Evolutionary conservation across 352 stramenopile species (phyloP), one percentile per base, ranked within the genome.

Genomic region (Vaucheria bursata): DNA sequence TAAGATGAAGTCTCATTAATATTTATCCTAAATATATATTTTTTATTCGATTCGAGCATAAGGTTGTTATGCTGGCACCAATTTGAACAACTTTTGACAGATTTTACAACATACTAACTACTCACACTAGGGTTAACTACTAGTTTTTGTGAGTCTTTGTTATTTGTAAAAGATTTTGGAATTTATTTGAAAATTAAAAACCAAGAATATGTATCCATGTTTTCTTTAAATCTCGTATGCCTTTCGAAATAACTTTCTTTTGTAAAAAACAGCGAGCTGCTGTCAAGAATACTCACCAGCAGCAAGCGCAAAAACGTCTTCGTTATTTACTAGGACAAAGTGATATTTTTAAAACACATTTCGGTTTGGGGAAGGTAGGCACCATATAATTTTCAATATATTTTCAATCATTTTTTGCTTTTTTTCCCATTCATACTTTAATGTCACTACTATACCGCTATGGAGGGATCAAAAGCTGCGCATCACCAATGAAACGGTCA

Each of bases 311-410:
- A 77, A 79, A 84, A 64, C 79, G 89, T 45, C 87, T 98, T 38
- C 90, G 97, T 79, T 98, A 97, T 85, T 82, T 98, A 72, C 86
- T 98, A 0, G 93, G 92, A 1, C 94, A 98, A 85, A 97, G 91
- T 78, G 94, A 98, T 79, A 97, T 98, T 71, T 98, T 98, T 79
- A 38, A 39, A n/a, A 91, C 90, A 71, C 94, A 98, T 82, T 98
- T 98, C 85, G 95, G 94, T 18, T 50, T 83, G 25, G 45, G 18
- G 31, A 12, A 59, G 45, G 45, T 59, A 25, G 12, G 45, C n/a
- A n/a, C n/a, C 25, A 25, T 12, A 59, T 12, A 18, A 25, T 59
- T 59, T 59, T 12, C 45, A 59, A 25, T 59, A 12, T 59, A 25
- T n/a, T n/a, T n/a, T n/a, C n/a, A n/a, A n/a, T n/a, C 45, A 59